These are phyloP conservation scores for Sanghuangporus sanghuang DNA, from an alignment of 1,284 basidiomycete species.

Conservation along the genomic window DNA sequence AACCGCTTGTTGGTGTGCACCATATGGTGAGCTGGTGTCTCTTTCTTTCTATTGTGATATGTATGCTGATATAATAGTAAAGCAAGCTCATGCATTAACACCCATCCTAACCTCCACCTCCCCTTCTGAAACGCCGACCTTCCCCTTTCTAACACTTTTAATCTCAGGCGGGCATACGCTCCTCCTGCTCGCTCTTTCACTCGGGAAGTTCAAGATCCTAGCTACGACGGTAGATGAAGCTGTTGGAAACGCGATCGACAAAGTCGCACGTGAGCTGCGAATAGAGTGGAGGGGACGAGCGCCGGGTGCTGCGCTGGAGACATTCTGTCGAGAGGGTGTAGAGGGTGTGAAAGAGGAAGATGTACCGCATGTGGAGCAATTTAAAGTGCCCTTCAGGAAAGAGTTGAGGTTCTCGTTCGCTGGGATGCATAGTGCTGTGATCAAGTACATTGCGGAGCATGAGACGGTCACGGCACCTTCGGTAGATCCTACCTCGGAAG, in stretches of 20 bases:
- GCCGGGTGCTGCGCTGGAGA: slow-evolving; percentile 75
- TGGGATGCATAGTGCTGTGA: slow-evolving; percentile 63
- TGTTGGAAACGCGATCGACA: slow-evolving; percentile 78
- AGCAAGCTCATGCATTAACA: slow-evolving; percentile 95
- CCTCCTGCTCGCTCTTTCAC: slow-evolving; percentile 66
- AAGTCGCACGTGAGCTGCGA: slow-evolving; percentile 63
- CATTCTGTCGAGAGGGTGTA: slow-evolving; percentile 41
- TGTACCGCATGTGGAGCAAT: slow-evolving; percentile 24
- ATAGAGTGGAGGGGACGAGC: slow-evolving; percentile 59
- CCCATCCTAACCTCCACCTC: slow-evolving; percentile 63
- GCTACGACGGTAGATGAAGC: slow-evolving; percentile 74
- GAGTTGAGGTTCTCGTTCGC: slow-evolving; percentile 72
- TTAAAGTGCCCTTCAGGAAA: slow-evolving; percentile 40
- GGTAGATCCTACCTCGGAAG: not conserved
- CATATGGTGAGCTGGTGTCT: slow-evolving; percentile 69
- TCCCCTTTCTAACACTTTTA: slow-evolving; percentile 85
- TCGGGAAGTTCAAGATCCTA: slow-evolving; percentile 61
- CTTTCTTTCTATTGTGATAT: not conserved
- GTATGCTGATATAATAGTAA: slow-evolving; percentile 9
- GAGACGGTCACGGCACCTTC: not conserved
- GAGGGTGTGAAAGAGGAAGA: slow-evolving; percentile 21
- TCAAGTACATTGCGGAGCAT: slow-evolving; percentile 38
- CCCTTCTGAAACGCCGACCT: slow-evolving; percentile 46
- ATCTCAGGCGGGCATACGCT: slow-evolving; percentile 91
- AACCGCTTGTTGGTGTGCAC: slow-evolving; percentile 86